Percentiles rank a stretch among this genome's conserved stretches.
phyloP scores from a whole-genome alignment of 2,329 filamentous ascomycete species.

The Aspergillus novoparasiticus region DNA sequence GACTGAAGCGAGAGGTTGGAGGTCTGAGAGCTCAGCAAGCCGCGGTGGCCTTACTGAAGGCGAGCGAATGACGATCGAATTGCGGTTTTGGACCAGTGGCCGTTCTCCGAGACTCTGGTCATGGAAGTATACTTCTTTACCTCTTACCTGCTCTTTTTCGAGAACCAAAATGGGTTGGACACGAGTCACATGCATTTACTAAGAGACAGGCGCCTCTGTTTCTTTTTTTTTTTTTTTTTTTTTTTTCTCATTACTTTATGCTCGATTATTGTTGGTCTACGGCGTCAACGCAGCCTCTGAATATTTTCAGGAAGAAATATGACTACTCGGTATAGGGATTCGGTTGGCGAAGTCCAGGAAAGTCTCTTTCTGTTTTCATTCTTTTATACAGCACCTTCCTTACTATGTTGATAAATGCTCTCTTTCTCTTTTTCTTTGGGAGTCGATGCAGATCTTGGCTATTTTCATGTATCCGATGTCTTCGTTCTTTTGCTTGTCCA shows the following conservation, averaged over 20 bases:
- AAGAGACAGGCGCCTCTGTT: slow-evolving; percentile 16
- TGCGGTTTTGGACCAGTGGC: slow-evolving; percentile 10
- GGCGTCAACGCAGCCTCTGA: slow-evolving; percentile 17
- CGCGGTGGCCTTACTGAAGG: slow-evolving; percentile 33
- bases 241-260: neutral
- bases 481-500: slow-evolving; percentile 5
- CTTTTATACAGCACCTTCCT: neutral
- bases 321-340: neutral
- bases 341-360: neutral
- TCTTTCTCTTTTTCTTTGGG: slow-evolving; percentile 1
- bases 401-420: slow-evolving; percentile 3
- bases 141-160: slow-evolving; percentile 1
- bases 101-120: slow-evolving; percentile 10
- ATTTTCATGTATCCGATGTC: slow-evolving; percentile 12
- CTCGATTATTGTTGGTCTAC: slow-evolving; percentile 10
- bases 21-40: slow-evolving; percentile 61
- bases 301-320: slow-evolving; percentile 5
- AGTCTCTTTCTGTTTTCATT: neutral
- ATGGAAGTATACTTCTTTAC: neutral
- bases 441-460: slow-evolving; percentile 8
- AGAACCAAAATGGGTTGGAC: slow-evolving; percentile 9
- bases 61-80: slow-evolving; percentile 27
- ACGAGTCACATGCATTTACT: slow-evolving; percentile 22
- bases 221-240: slow-evolving; percentile 8
- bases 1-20: slow-evolving; percentile 79